phyloP scores from a whole-genome alignment of 148 eudicot genomes.

The Limonium bicolor region DNA sequence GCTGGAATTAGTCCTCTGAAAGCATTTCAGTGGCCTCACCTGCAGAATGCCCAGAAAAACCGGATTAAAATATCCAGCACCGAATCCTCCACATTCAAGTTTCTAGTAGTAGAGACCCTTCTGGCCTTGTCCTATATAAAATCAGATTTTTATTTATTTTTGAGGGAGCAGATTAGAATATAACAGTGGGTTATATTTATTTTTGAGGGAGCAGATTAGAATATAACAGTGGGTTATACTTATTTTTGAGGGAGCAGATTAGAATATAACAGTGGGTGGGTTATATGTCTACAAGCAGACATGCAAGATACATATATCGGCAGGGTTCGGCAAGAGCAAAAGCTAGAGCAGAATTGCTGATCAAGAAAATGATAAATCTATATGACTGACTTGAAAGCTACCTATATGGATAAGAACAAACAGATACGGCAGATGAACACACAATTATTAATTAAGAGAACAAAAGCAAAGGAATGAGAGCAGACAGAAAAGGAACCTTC shows the following conservation, averaged over 20 bases:
- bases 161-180: neutral
- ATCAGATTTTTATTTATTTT: neutral
- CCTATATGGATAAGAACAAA: neutral
- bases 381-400: neutral
- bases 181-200: neutral
- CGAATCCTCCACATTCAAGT: neutral
- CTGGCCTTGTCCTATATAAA: neutral
- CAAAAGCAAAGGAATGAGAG: constrained; percentile 1
- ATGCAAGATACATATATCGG: too few species aligned
- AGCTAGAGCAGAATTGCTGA: too few species aligned
- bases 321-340: too few species aligned
- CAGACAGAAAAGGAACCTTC: constrained; percentile 38
- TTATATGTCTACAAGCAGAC: too few species aligned
- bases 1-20: constrained; percentile 35
- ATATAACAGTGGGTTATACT: too few species aligned
- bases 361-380: neutral
- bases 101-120: neutral
- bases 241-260: too few species aligned
- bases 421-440: neutral
- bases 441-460: neutral
- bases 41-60: constrained; percentile 8
- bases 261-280: too few species aligned
- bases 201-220: neutral
- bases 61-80: neutral
- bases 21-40: constrained; percentile 58